Conservation (phyloP, 176 grass and related monocot genomes). For the Aegilops bicornis region DNA sequence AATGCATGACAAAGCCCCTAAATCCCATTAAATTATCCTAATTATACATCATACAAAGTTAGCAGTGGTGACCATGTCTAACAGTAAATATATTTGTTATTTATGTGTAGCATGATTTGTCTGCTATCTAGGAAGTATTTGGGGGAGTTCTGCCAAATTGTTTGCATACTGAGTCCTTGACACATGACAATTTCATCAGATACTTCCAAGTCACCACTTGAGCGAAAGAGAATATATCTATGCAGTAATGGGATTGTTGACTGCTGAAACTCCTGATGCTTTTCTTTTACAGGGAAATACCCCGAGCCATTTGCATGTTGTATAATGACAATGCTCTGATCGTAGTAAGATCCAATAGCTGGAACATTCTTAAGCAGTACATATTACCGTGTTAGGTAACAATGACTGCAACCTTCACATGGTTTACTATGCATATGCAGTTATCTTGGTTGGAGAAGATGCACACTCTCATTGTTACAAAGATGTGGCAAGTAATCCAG, state of each 20-base stretch:
- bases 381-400: not conserved
- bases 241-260: not conserved
- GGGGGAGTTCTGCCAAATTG: not conserved
- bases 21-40: slow-evolving; percentile 1
- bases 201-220: slow-evolving; percentile 22
- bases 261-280: not conserved
- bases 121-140: not conserved
- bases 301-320: not conserved
- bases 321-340: not conserved
- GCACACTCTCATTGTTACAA: not conserved
- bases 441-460: slow-evolving; percentile 14
- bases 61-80: not conserved
- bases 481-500: slow-evolving; percentile 1
- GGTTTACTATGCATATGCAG: not conserved
- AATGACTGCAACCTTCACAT: slow-evolving; percentile 7
- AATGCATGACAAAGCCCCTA: slow-evolving; percentile 8
- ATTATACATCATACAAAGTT: not conserved
- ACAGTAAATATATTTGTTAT: slow-evolving; percentile 4
- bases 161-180: slow-evolving; percentile 17
- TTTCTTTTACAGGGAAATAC: not conserved
- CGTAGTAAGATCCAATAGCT: slow-evolving; percentile 6
- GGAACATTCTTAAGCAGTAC: not conserved
- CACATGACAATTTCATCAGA: slow-evolving; percentile 13
- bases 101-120: not conserved
- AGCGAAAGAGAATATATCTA: slow-evolving; percentile 30